These are phyloP conservation scores for Parmelia sp. DNA, from an alignment of 495 filamentous ascomycete species.

Conservation along the genomic window DNA sequence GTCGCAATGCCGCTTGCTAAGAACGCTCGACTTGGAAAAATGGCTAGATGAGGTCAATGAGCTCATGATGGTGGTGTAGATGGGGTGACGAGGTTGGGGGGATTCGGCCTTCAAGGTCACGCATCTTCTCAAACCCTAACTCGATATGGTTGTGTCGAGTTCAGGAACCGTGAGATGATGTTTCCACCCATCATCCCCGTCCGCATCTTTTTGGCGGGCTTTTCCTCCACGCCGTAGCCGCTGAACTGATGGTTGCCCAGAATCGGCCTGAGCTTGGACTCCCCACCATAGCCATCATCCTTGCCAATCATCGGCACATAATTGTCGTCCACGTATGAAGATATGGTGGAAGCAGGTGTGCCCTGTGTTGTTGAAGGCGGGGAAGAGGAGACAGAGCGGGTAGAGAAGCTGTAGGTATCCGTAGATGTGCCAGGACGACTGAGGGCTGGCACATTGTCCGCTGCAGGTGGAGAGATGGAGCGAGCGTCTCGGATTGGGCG, in stretches of 20 bases:
- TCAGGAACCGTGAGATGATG: constrained; percentile 28
- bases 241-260: constrained; percentile 24
- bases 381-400: constrained; percentile 47
- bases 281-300: constrained; percentile 16
- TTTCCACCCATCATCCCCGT: constrained; percentile 23
- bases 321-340: constrained; percentile 24
- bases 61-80: constrained; percentile 1
- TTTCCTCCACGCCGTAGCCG: constrained; percentile 20
- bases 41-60: background rate
- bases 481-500: constrained; percentile 37
- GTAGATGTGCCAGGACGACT: constrained; percentile 40
- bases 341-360: constrained; percentile 31
- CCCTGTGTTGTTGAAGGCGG: constrained; percentile 36
- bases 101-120: background rate
- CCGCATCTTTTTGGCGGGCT: constrained; percentile 26
- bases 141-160: constrained; percentile 17
- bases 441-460: constrained; percentile 42
- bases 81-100: background rate
- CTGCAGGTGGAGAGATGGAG: constrained; percentile 48
- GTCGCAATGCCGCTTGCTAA: constrained; percentile 20
- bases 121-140: constrained; percentile 12
- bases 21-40: constrained; percentile 12
- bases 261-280: constrained; percentile 23
- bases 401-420: constrained; percentile 38
- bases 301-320: constrained; percentile 21